Conservation (phyloP, 2,329 filamentous ascomycete species). For the Colletotrichum musae region DNA sequence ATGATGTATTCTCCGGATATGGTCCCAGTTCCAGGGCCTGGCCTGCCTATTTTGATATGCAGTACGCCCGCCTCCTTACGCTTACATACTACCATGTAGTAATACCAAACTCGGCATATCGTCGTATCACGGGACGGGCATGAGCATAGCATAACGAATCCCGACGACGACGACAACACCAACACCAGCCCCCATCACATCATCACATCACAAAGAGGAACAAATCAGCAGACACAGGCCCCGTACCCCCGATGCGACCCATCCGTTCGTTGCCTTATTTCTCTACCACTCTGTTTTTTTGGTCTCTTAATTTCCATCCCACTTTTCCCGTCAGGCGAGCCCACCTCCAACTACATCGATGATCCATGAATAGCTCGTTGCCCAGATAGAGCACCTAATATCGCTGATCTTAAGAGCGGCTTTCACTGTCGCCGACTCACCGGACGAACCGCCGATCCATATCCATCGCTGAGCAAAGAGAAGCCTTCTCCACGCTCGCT, state of each 20-base stretch:
- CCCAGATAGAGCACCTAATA: constrained; percentile 12
- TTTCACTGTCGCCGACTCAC: not conserved
- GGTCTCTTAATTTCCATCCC: constrained; percentile 14
- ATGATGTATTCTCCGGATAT: too few relatives aligned
- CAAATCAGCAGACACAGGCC: not conserved
- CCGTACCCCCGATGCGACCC: constrained; percentile 9
- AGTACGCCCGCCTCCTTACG: not conserved
- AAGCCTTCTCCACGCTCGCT: constrained; percentile 5
- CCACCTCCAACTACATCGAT: not conserved
- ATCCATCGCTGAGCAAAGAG: not conserved
- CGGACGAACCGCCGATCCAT: not conserved
- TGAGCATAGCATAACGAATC: not conserved
- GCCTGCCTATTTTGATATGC: not conserved
- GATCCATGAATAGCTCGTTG: not conserved
- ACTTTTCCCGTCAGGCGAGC: constrained; percentile 33
- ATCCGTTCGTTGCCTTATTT: constrained; percentile 29
- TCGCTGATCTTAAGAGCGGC: constrained; percentile 17
- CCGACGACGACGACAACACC: not conserved
- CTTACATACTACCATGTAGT: too few relatives aligned
- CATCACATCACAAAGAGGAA: not conserved
- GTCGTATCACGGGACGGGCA: too few relatives aligned
- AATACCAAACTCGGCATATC: too few relatives aligned
- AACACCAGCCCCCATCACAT: not conserved
- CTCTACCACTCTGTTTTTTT: not conserved
- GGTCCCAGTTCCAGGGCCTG: too few relatives aligned